phyloP scores from a whole-genome alignment of 345 rosid genomes.

The Alliaria petiolata region DNA sequence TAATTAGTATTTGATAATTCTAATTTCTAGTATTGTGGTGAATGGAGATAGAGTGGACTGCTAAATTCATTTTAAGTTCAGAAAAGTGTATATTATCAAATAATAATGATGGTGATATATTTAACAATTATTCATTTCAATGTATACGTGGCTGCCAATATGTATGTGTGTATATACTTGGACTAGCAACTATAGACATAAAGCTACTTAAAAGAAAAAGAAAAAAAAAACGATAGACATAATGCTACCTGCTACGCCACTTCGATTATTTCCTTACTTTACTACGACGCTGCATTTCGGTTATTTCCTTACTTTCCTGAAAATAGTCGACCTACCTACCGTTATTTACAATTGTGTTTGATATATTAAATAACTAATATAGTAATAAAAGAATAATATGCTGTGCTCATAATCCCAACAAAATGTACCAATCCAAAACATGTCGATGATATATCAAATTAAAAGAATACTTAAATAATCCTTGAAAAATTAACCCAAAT shows the following conservation, averaged over 20 bases:
- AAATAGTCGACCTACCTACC: constrained; percentile 2
- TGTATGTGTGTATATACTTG: background rate
- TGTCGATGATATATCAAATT: background rate
- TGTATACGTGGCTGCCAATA: background rate
- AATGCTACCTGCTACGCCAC: constrained; percentile 20
- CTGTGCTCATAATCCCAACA: background rate
- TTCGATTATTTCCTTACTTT: constrained; percentile 2
- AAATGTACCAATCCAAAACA: background rate
- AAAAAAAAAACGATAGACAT: background rate
- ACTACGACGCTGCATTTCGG: background rate
- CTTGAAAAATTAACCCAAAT: background rate
- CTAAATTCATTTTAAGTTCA: background rate
- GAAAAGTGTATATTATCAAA: background rate
- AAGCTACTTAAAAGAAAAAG: too few species aligned
- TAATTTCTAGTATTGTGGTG: background rate
- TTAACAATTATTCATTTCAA: background rate
- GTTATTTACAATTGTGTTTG: background rate
- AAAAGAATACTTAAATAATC: background rate
- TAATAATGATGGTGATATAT: background rate
- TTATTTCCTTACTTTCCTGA: background rate
- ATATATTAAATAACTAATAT: background rate
- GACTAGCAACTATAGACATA: background rate
- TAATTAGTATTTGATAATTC: background rate
- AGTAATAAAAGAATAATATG: background rate
- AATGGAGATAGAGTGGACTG: background rate